These are phyloP conservation scores for Nicotiana paniculata DNA, from an alignment of 257 asterid genomes.

Conservation along the genomic window DNA sequence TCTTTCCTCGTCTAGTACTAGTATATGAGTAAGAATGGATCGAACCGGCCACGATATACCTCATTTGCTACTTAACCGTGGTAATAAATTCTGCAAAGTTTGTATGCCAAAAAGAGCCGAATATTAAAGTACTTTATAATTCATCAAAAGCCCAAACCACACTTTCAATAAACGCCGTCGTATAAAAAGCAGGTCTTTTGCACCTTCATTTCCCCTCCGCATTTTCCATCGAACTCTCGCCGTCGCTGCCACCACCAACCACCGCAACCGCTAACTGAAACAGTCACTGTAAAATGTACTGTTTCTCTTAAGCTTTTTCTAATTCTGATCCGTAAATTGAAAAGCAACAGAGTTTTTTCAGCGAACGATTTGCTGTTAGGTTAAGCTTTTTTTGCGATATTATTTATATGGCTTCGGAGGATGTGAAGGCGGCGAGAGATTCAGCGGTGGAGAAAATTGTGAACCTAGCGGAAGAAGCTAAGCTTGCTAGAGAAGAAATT, in stretches of 20 bases:
- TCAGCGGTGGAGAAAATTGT: slow-evolving; percentile 28
- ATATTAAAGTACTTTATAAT: neutral
- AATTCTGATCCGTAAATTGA: neutral
- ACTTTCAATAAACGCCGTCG: slow-evolving; percentile 9
- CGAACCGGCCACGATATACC: no score
- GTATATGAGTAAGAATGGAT: no score
- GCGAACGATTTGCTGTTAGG: slow-evolving; percentile 7
- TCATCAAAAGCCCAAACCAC: neutral
- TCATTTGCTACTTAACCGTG: no score
- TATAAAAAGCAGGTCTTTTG: neutral
- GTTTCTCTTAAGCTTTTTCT: neutral
- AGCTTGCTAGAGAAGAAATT: slow-evolving; percentile 29
- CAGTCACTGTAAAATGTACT: neutral
- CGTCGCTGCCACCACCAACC: neutral
- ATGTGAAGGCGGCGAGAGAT: slow-evolving; percentile 30
- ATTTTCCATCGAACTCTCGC: neutral
- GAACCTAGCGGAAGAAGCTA: slow-evolving; percentile 32
- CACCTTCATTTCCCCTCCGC: slow-evolving; percentile 4
- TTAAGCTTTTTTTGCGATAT: neutral
- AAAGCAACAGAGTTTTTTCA: neutral
- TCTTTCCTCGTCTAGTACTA: no score
- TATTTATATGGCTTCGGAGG: slow-evolving; percentile 33
- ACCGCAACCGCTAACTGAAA: neutral
- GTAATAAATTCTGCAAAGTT: no score
- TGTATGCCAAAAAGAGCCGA: no score